Base-by-base conservation (phyloP, 768 basidiomycete genomes). In the Mycena alexandri region DNA sequence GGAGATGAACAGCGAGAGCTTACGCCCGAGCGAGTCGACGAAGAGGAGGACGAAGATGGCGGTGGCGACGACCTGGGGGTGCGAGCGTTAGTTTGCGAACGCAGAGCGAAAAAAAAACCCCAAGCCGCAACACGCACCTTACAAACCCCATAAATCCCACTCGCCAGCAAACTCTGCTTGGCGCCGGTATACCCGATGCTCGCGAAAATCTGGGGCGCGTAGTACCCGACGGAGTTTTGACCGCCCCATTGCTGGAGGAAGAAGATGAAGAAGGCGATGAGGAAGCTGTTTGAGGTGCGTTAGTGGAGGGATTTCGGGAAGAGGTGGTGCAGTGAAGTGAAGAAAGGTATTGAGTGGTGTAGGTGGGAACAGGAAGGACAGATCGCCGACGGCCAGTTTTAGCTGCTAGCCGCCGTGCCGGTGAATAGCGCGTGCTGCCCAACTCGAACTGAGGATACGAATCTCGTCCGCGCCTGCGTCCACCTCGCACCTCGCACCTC, bases 171-270 rank as follows among this genome's bases (percentile, higher is more conserved):
- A 14, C 38, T 38, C 38, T 86, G 87, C 64, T 82, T 85, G 3
- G 80, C 78, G 19, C 87, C 89, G 2, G 79, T 82, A 73, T 87
- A 92, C n/a, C 93, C 93, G 70, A 93, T 92, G 86, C 88, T 87
- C 8, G 81, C 78, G 75, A 93, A 93, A 69, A 93, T 90, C 74
- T 90, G 89, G 14, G 92, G 90, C 0, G 90, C 90, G 68, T 93
- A 92, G 76, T 93, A 91, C 43, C 80, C 82, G 69, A 95, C 90
- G 1, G 90, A 89, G 79, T 95, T 93, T 76, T 95, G 94, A 2
- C 94, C 94, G 60, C 87, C 85, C 90, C 90, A 94, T 75, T 95
- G 93, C 71, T 95, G 94, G 11, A 94, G 81, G 70, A 92, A 77
- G 81, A 94, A 94, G 70, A 94, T 92, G 47, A 85, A 77, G 73